These are phyloP conservation scores for Megacollybia marginata DNA, from an alignment of 768 basidiomycete genomes.

Conservation along the genomic window DNA sequence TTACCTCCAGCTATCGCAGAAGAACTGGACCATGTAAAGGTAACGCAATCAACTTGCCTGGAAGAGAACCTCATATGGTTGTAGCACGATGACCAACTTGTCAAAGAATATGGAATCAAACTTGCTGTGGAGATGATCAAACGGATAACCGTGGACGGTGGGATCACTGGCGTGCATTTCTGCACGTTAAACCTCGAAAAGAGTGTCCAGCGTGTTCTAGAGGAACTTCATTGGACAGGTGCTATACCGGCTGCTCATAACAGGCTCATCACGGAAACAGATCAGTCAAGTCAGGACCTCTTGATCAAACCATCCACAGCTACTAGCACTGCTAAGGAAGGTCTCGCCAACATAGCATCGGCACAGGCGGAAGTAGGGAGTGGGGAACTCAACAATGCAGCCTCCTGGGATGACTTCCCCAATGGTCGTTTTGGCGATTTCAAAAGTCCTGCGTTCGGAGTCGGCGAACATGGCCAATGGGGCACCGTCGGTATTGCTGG, in stretches of 20 bases:
- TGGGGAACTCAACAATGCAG: constrained; percentile 70
- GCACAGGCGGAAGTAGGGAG: constrained; percentile 53
- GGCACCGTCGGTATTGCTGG: too few species aligned
- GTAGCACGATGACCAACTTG: constrained; percentile 86
- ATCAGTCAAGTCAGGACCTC: constrained; percentile 25
- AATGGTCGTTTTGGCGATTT: constrained; percentile 98
- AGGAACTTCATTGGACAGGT: constrained; percentile 68
- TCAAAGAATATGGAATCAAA: constrained; percentile 91
- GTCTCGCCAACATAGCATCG: constrained; percentile 41
- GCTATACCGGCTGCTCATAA: constrained; percentile 39
- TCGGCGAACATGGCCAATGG: constrained; percentile 50
- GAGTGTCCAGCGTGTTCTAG: constrained; percentile 82
- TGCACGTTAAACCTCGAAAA: constrained; percentile 97
- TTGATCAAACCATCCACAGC: constrained; percentile 62
- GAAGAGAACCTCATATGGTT: not conserved
- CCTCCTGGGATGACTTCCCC: constrained; percentile 93
- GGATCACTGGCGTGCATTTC: constrained; percentile 77
- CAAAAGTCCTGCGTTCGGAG: constrained; percentile 93
- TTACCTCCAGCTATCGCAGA: constrained; percentile 63
- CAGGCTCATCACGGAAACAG: constrained; percentile 47
- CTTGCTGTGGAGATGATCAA: constrained; percentile 78
- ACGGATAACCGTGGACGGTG: constrained; percentile 45
- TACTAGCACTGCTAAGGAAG: constrained; percentile 50
- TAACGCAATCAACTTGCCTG: constrained; percentile 24
- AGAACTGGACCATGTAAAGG: constrained; percentile 70